Evolutionary conservation across 345 rosid species (phyloP).

Genomic region (Diplotaxis tenuifolia): DNA sequence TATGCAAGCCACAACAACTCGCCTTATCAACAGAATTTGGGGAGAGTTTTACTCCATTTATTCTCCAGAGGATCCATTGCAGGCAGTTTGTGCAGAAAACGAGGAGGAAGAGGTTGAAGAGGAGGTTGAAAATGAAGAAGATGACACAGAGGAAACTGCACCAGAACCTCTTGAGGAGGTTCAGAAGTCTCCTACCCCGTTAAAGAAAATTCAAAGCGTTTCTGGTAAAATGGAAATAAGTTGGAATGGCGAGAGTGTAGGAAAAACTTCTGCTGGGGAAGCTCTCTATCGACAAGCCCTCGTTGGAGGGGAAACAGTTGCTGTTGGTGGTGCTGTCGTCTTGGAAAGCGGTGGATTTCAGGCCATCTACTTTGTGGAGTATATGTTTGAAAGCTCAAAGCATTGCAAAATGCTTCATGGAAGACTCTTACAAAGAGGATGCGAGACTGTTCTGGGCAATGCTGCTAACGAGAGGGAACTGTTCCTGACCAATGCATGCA

Average conservation of each 20-base stretch:
- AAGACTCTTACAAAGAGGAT: slow-evolving; percentile 52
- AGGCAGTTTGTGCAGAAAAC: slow-evolving; percentile 33
- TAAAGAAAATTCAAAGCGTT: slow-evolving; percentile 26
- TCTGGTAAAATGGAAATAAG: slow-evolving; percentile 42
- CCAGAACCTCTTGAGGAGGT: slow-evolving; percentile 25
- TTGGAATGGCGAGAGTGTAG: slow-evolving; percentile 52
- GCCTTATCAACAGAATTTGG: slow-evolving; percentile 85
- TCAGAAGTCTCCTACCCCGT: slow-evolving; percentile 33
- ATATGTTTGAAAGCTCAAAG: slow-evolving; percentile 53
- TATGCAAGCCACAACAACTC: slow-evolving; percentile 90
- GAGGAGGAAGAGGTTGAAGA: slow-evolving; percentile 52
- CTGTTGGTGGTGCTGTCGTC: slow-evolving; percentile 50
- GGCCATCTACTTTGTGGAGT: slow-evolving; percentile 58
- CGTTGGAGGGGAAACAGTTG: slow-evolving; percentile 46
- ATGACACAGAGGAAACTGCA: slow-evolving; percentile 42
- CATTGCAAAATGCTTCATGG: slow-evolving; percentile 65
- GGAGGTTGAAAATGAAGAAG: slow-evolving; percentile 49
- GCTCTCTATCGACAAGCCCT: slow-evolving; percentile 51
- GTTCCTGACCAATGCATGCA: slow-evolving; percentile 56
- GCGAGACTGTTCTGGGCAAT: slow-evolving; percentile 59
- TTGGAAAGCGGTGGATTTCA: slow-evolving; percentile 43
- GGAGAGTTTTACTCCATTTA: slow-evolving; percentile 76
- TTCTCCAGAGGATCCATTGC: slow-evolving; percentile 51
- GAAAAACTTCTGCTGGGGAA: slow-evolving; percentile 45
- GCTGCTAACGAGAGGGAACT: slow-evolving; percentile 67